Conservation (phyloP, 805 yeast species). For the Ogataea corticis region DNA sequence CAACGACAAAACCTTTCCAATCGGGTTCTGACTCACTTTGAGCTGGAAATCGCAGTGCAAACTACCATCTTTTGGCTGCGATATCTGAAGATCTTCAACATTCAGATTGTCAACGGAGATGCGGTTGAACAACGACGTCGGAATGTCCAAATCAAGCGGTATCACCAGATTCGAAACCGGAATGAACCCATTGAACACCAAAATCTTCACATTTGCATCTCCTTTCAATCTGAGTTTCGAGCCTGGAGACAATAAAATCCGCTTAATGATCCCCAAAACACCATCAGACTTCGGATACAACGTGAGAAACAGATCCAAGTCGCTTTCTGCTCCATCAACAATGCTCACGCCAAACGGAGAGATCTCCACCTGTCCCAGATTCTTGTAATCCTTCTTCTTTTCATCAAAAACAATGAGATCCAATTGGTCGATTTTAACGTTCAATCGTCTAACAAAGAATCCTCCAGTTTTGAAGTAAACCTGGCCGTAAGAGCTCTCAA, state of each 20-base stretch:
- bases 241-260: constrained; percentile 33
- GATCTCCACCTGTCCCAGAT: constrained; percentile 35
- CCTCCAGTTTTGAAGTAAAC: constrained; percentile 37
- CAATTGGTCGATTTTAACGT: constrained; percentile 33
- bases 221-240: constrained; percentile 36
- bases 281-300: constrained; percentile 37
- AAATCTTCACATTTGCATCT: constrained; percentile 33
- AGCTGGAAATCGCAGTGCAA: constrained; percentile 28
- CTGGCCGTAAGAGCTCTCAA: constrained; percentile 30
- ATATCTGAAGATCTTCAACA: constrained; percentile 28
- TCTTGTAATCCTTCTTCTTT: constrained; percentile 20
- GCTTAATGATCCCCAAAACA: constrained; percentile 35
- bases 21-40: constrained; percentile 16
- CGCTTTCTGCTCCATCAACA: constrained; percentile 27
- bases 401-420: constrained; percentile 32
- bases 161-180: constrained; percentile 34
- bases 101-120: constrained; percentile 22
- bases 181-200: constrained; percentile 34
- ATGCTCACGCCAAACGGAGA: constrained; percentile 37
- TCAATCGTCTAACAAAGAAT: constrained; percentile 27
- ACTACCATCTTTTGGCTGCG: constrained; percentile 21
- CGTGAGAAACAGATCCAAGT: constrained; percentile 30
- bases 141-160: constrained; percentile 33
- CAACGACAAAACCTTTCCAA: constrained; percentile 12
- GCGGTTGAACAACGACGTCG: constrained; percentile 24